Evolutionary conservation across 1,139 yeast species (phyloP), one percentile per base, ranked within the genome.

Genomic region (Saccharomyces hybrid): DNA sequence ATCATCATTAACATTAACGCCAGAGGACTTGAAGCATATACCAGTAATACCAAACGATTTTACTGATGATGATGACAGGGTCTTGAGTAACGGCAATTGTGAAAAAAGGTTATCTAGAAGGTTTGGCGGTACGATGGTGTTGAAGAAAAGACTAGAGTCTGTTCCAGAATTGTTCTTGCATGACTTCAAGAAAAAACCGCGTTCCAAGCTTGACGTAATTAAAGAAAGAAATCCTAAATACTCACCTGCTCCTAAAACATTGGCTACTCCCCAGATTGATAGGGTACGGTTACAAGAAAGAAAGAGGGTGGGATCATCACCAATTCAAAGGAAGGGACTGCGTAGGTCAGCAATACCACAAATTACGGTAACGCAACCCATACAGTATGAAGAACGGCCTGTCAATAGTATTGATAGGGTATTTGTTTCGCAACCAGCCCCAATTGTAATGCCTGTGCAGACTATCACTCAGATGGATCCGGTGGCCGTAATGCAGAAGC

Each of bases 141-240:
- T 67, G 34, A 65, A 61, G 55, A 57, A 64, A 51, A 57, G 71
- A 48, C 55, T 68, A 38, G 67, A 65, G 34, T 66, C 70, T 1
- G 67, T 67, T 6, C 70, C 70, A 13, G 69, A 65, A 53, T 57
- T 65, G n/a, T 59, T 65, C 38, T 47, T 65, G n/a, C 65, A 59
- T 51, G 65, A 63, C 49, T 58, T 61, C 31, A 60, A 57, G 23
- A 57, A 57, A 47, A 53, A 50, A 11, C 44, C 44, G 3, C n/a
- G 25, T 11, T 16, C 44, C 25, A 16, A 38, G 2, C 25, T 38
- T 16, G 44, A 38, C 25, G 13, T 38, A 8, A 38, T 20, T 9
- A 38, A 47, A 50, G 53, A n/a, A 51, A 23, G 51, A 51, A 31
- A 11, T 29, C 26, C 23, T 20, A 20, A 20, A 20, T 20, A 28